Percentiles rank a stretch among this genome's conserved stretches.
These are phyloP conservation scores for Phaseolus coccineus DNA, from an alignment of 331 rosid genomes.

Conservation along the genomic window DNA sequence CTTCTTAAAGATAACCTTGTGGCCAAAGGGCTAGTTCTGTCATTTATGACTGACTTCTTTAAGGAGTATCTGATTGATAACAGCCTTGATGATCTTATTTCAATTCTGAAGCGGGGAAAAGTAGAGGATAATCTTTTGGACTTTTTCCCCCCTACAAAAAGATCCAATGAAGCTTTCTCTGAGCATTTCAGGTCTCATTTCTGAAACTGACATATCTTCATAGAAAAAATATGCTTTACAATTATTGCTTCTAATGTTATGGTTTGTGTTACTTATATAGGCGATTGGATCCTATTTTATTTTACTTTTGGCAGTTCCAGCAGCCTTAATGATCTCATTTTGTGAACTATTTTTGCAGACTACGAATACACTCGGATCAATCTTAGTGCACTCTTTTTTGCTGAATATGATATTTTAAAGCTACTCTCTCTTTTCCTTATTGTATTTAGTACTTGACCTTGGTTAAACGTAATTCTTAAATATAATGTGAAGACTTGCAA, in stretches of 20 bases:
- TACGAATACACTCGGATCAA: background rate
- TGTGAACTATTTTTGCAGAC: background rate
- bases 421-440: background rate
- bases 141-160: constrained; percentile 86
- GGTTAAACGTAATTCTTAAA: background rate
- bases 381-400: constrained; percentile 2
- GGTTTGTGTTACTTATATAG: background rate
- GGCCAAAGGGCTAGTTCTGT: constrained; percentile 97
- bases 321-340: constrained; percentile 5
- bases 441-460: background rate
- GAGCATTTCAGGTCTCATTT: constrained; percentile 86
- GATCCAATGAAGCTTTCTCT: constrained; percentile 83
- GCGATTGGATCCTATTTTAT: constrained; percentile 4
- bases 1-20: constrained; percentile 98
- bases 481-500: background rate
- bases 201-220: background rate
- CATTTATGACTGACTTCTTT: constrained; percentile 94
- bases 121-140: constrained; percentile 95
- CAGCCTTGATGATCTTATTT: constrained; percentile 97
- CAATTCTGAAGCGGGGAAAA: constrained; percentile 95
- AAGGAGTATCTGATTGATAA: constrained; percentile 94
- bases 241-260: background rate
- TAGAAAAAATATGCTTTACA: background rate
- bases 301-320: background rate
- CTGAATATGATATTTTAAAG: background rate